These are phyloP conservation scores for Phytopythium chamaehyphon DNA, from an alignment of 352 stramenopile species.

Conservation along the genomic window DNA sequence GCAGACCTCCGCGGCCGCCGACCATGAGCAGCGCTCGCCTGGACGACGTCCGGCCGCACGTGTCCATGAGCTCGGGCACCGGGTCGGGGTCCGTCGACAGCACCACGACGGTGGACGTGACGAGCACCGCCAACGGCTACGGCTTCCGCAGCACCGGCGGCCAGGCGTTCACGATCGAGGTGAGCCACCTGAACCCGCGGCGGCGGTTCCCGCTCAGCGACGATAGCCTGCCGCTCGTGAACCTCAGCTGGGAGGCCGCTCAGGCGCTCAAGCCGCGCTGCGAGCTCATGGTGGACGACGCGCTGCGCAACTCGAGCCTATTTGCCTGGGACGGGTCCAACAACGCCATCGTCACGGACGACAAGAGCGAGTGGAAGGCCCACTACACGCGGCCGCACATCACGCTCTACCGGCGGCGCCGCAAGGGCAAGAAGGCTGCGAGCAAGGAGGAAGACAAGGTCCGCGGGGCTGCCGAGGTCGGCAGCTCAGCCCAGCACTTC, in stretches of 20 bases:
- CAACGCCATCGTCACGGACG: conserved; percentile 23
- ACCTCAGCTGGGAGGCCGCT: conserved; percentile 30
- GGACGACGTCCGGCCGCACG: neutral
- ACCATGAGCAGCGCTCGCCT: neutral
- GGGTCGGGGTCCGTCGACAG: conserved; percentile 13
- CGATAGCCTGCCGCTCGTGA: conserved; percentile 43
- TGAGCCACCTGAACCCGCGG: conserved; percentile 50
- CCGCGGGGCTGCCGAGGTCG: too few species aligned
- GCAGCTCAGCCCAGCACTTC: conserved; percentile 30
- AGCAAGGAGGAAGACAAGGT: conserved; percentile 8
- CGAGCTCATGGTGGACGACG: conserved; percentile 37
- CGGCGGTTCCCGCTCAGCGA: conserved; percentile 54
- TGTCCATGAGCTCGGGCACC: conserved; percentile 21
- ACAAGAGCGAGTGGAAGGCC: conserved; percentile 41
- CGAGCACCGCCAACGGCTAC: conserved; percentile 38
- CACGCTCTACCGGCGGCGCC: conserved; percentile 37
- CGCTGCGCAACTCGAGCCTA: conserved; percentile 45
- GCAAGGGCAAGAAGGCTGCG: conserved; percentile 10
- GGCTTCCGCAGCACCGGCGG: conserved; percentile 45
- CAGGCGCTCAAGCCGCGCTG: conserved; percentile 43
- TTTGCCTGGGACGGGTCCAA: conserved; percentile 53
- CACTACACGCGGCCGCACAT: conserved; percentile 53
- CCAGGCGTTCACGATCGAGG: conserved; percentile 57
- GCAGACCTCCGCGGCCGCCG: neutral
- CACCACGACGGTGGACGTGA: conserved; percentile 22